Conservation (phyloP, 306 rosid species). For the Phaseolus lunatus region DNA sequence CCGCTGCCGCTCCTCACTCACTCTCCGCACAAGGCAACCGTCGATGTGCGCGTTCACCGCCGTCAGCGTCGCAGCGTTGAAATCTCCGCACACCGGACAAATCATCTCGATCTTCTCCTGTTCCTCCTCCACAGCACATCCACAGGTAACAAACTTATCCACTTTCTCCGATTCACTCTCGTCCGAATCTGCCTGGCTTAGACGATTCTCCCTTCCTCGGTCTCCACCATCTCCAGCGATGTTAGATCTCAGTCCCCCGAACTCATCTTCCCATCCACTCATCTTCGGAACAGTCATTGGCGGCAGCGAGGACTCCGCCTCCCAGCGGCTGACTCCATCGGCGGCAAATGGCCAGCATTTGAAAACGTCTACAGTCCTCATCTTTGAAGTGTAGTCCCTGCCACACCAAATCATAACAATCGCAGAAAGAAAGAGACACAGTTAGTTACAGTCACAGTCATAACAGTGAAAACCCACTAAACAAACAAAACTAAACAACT, state of each 20-base stretch:
- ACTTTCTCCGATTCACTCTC: background rate
- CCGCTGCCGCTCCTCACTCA: slow-evolving; percentile 48
- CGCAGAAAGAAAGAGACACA: slow-evolving; percentile 6
- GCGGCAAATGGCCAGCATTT: slow-evolving; percentile 73
- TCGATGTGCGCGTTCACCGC: slow-evolving; percentile 67
- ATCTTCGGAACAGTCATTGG: slow-evolving; percentile 62
- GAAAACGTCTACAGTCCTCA: slow-evolving; percentile 64
- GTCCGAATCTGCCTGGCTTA: background rate
- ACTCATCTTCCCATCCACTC: slow-evolving; percentile 59
- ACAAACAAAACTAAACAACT: background rate
- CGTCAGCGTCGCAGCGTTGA: slow-evolving; percentile 59
- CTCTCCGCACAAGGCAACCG: slow-evolving; percentile 55
- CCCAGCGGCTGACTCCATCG: slow-evolving; percentile 18
- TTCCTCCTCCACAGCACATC: background rate
- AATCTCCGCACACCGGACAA: slow-evolving; percentile 69
- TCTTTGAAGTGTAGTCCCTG: slow-evolving; percentile 74
- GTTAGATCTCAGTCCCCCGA: slow-evolving; percentile 48
- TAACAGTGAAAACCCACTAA: background rate
- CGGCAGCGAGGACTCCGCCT: slow-evolving; percentile 57
- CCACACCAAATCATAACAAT: slow-evolving; percentile 37
- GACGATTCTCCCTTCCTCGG: background rate
- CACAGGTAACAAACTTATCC: background rate
- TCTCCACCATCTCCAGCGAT: background rate
- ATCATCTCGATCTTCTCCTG: slow-evolving; percentile 51
- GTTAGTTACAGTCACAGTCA: slow-evolving; percentile 33